A percentile compares a stretch with the other conserved stretches of the same genome.
phyloP scores from a whole-genome alignment of 2,329 filamentous ascomycete genomes.

The Penicillium sp. region DNA sequence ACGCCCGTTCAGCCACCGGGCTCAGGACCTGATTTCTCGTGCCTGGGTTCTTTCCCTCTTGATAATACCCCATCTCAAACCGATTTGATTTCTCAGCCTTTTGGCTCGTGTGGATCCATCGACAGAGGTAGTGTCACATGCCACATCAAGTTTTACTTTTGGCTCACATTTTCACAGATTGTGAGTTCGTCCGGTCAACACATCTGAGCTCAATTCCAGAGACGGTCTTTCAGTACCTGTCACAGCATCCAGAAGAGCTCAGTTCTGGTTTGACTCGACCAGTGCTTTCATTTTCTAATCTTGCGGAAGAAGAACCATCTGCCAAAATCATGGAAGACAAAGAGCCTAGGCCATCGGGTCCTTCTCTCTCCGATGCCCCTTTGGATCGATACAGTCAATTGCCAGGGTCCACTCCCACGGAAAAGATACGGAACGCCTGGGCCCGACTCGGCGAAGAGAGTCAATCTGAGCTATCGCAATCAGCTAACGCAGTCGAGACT shows the following conservation, averaged over 20 bases:
- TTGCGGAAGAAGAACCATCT: not conserved
- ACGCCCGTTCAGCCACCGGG: conserved; percentile 13
- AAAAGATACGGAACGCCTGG: conserved; percentile 33
- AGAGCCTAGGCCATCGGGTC: conserved; percentile 6
- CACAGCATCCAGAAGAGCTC: not conserved
- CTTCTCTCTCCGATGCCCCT: not conserved
- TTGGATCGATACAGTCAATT: conserved; percentile 25
- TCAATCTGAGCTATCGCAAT: conserved; percentile 16
- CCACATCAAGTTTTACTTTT: not conserved
- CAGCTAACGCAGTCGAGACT: conserved; percentile 32
- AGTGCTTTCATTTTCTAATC: not conserved
- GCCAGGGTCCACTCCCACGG: conserved; percentile 29
- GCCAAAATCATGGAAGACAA: conserved; percentile 21
- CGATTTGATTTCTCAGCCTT: not conserved
- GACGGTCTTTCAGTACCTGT: not conserved
- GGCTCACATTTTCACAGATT: not conserved
- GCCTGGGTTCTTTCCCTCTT: not conserved
- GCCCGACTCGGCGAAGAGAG: conserved; percentile 27
- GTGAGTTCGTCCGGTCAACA: not conserved
- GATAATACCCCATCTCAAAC: not conserved
- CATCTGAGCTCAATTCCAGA: conserved; percentile 4
- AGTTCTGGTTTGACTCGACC: not conserved
- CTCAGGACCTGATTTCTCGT: not conserved
- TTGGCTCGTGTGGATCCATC: not conserved
- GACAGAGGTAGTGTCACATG: not conserved